These are phyloP conservation scores for Artemisia argyi DNA, from an alignment of 129 eudicot genomes.

Conservation along the genomic window DNA sequence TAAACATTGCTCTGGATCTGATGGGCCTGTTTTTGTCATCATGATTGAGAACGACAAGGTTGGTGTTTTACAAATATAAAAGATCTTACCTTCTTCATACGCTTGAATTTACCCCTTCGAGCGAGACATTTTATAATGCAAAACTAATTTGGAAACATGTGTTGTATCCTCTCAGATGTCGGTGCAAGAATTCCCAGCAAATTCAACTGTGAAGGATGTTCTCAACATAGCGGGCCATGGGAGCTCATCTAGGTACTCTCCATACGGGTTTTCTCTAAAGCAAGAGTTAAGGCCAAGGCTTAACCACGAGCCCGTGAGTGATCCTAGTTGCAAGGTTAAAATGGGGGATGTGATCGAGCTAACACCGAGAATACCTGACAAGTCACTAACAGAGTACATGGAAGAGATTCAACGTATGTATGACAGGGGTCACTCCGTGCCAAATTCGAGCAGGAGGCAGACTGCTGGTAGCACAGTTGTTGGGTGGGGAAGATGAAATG, in stretches of 20 bases:
- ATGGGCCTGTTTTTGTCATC: slow-evolving; percentile 88
- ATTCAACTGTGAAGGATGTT: slow-evolving; percentile 64
- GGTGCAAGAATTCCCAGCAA: slow-evolving; percentile 76
- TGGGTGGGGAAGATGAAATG: slow-evolving; percentile 34
- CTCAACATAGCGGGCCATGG: slow-evolving; percentile 55
- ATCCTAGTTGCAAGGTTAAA: slow-evolving; percentile 71
- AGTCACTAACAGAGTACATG: slow-evolving; percentile 66
- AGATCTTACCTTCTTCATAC: background rate
- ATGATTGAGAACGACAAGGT: slow-evolving; percentile 91
- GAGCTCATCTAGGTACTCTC: slow-evolving; percentile 49
- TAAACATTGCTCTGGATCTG: slow-evolving; percentile 54
- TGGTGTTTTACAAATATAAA: slow-evolving; percentile 10
- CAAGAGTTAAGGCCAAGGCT: slow-evolving; percentile 52
- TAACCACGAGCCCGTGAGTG: slow-evolving; percentile 67
- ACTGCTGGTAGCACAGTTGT: slow-evolving; percentile 19
- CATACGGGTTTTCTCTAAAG: slow-evolving; percentile 60
- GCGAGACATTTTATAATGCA: background rate
- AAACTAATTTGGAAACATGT: background rate
- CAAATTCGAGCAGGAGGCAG: slow-evolving; percentile 14
- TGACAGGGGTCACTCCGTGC: slow-evolving; percentile 40
- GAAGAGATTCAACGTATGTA: slow-evolving; percentile 97
- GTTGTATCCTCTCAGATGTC: slow-evolving; percentile 66
- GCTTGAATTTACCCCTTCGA: background rate
- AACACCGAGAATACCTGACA: slow-evolving; percentile 76
- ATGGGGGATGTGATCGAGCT: slow-evolving; percentile 96